phyloP scores from a whole-genome alignment of 2,329 filamentous ascomycete genomes.

The Sporothrix mexicana region DNA sequence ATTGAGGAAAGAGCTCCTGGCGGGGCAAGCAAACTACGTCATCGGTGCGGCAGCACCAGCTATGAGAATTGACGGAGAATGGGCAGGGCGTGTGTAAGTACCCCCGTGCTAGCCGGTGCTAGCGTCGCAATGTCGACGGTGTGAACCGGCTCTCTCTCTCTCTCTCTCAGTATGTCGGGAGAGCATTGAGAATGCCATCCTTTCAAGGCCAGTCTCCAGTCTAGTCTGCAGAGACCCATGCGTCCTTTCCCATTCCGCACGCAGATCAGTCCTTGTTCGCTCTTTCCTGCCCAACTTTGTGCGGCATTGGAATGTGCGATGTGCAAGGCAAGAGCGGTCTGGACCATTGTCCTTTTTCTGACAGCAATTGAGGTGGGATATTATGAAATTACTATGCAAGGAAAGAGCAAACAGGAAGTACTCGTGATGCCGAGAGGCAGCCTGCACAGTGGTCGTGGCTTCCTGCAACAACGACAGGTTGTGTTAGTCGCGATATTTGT shows the following conservation, averaged over 20 bases:
- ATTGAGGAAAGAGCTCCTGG: background rate
- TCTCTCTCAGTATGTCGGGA: no score
- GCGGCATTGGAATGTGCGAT: background rate
- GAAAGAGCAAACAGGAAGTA: background rate
- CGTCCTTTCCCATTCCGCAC: background rate
- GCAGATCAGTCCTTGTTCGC: constrained; percentile 4
- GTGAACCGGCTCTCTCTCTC: background rate
- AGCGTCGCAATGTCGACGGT: constrained; percentile 13
- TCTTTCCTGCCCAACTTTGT: background rate
- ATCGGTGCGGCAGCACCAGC: background rate
- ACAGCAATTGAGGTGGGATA: no score
- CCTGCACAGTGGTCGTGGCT: background rate
- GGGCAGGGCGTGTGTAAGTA: constrained; percentile 33
- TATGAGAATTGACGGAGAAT: background rate
- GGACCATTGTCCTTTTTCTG: background rate
- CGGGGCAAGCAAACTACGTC: constrained; percentile 31
- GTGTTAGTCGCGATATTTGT: background rate
- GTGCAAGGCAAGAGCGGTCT: constrained; percentile 19
- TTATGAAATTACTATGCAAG: no score
- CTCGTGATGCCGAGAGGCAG: constrained; percentile 19
- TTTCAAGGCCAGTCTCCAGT: background rate
- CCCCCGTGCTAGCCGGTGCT: constrained; percentile 30
- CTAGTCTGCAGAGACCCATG: background rate
- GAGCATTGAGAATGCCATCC: background rate
- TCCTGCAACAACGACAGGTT: background rate